Base-by-base conservation (phyloP, 768 basidiomycete species). In the Hygrocybe punicea region DNA sequence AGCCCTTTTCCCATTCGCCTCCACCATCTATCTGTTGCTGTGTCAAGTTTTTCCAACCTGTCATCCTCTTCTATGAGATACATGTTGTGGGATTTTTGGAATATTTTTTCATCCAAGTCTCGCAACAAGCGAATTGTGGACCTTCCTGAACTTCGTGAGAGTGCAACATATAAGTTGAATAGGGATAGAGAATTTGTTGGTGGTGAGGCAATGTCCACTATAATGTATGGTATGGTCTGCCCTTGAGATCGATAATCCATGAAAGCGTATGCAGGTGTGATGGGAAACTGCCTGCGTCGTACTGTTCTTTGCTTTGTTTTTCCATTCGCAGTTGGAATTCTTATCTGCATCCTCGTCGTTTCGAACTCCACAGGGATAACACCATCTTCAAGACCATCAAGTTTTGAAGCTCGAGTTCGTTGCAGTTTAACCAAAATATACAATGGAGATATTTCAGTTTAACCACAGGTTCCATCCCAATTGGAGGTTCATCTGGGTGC, bases 231-330 rank as follows among this genome's bases (percentile, higher is more conserved):
- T 2, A 75, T 60, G 1, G 75, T 78, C 53, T 76, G 74, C 0
- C 77, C 78, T 58, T 78, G 77, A 0, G 70, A 58, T 46, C 71
- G 67, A 60, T 75, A 78, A 58, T 78, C 76, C 0, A 74, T 78
- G 59, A 78, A 78, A 0, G 73, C 72, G 51, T 75, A 78, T n/a
- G 63, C 74, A 0, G 63, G 53, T 0, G 69, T 73, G 0, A 79
- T 50, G 0, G 74, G 60, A 16, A 67, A 61, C 56, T 78, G 75
- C 2, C 49, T 11, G 4, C 71, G 51, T 9, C n/a, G 57, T 3
- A 53, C 37, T 10, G 51, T 36, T n/a, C 17, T 14, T 3, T 17
- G 4, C 0, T 72, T 60, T 0, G 51, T 63, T 48, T 59, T 57
- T 17, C 36, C 29, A 14, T 37, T 33, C 4, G 47, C 17, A 7